Base-by-base conservation (phyloP, 805 yeast genomes). In the Cyberlindnera maclurae region DNA sequence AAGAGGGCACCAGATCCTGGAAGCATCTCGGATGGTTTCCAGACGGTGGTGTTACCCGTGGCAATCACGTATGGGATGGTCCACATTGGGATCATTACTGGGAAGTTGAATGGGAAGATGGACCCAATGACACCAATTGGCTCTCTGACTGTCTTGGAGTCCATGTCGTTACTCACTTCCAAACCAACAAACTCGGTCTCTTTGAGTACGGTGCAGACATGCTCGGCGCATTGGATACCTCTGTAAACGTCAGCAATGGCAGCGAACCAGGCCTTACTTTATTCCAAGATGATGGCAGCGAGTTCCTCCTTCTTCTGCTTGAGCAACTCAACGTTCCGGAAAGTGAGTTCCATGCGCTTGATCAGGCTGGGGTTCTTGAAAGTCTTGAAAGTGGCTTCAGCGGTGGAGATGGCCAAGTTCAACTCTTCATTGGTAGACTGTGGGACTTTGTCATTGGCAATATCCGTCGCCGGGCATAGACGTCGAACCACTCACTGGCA, bases 151-250 rank as follows among this genome's bases (percentile, higher is more conserved):
- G 79, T 78, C 52, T 78, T 75, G 33, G 89, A 79, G 63, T 80
- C 86, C 86, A 82, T 81, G 51, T 79, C 82, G 18, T 67, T 60
- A 33, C 86, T 71, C 17, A 82, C 85, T 58, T 79, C 87, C 45
- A 82, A 65, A 29, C 75, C 66, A 38, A 68, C 67, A 24, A 84
- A 84, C 57, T 74, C 71, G 46, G 79, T 67, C 57, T 80, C 86
- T 57, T 73, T 66, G 45, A 84, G 72, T 41, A 80, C 71, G 38
- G 71, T 71, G 54, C 83, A 76, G 15, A 87, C 82, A 40, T 82
- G 79, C 65, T 82, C 89, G 15, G 88, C 88, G 39, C 83, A 88
- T 62, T 82, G 89, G 40, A 82, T 70, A 24, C 90, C 90, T 45
- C 90, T 69, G 50, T 79, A 68, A 27, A 82, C 89, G 51, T 82